These are phyloP conservation scores for Melaleuca alternifolia DNA, from an alignment of 345 rosid genomes.

Conservation along the genomic window DNA sequence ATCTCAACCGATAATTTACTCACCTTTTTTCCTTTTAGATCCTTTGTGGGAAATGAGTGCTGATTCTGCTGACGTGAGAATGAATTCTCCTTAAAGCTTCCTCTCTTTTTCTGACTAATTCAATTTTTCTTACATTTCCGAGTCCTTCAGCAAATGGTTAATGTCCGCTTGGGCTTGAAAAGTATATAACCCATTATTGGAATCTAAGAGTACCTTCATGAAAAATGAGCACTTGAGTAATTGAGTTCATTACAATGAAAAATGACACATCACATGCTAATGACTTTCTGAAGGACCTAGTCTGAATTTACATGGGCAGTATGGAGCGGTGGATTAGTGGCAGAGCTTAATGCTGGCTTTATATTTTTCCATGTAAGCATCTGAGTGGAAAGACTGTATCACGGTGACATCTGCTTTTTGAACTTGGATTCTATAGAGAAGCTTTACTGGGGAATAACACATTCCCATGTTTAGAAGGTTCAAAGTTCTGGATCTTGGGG, in stretches of 20 bases:
- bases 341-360: neutral
- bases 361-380: neutral
- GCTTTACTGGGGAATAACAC: neutral
- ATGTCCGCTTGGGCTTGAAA: neutral
- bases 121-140: neutral
- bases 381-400: neutral
- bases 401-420: neutral
- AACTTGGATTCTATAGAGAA: neutral
- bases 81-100: neutral
- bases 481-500: neutral
- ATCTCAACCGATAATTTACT: neutral
- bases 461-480: neutral
- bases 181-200: neutral
- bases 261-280: neutral
- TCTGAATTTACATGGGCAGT: neutral
- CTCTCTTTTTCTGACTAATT: neutral
- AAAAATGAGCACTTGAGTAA: neutral
- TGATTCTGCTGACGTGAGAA: neutral
- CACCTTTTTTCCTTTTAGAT: neutral
- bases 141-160: neutral
- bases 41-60: neutral
- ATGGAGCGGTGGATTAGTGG: neutral
- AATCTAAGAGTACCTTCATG: neutral
- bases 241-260: neutral
- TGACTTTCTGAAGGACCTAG: neutral